Evolutionary conservation across 2,329 filamentous ascomycete species (phyloP).

Genomic region (Hypomyces perniciosus): DNA sequence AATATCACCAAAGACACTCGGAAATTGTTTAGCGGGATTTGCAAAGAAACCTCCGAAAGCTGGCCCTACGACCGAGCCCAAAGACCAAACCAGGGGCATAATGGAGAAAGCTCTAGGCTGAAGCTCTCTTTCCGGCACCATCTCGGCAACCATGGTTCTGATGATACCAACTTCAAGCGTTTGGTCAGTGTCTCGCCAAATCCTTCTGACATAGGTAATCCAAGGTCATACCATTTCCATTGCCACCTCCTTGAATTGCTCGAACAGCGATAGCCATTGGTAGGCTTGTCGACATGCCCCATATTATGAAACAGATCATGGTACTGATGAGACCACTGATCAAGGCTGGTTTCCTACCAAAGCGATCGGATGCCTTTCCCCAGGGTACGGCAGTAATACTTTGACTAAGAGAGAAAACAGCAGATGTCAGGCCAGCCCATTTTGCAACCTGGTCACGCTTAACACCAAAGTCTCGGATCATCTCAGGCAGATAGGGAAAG

Average conservation of each 20-base stretch:
- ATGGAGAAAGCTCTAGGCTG: slow-evolving; percentile 87
- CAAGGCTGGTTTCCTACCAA: slow-evolving; percentile 79
- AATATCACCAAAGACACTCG: slow-evolving; percentile 60
- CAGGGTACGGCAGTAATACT: slow-evolving; percentile 66
- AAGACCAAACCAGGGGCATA: slow-evolving; percentile 85
- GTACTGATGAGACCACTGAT: slow-evolving; percentile 68
- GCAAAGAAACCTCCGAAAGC: slow-evolving; percentile 83
- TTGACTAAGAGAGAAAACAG: slow-evolving; percentile 67
- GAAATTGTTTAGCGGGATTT: slow-evolving; percentile 70
- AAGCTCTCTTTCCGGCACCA: slow-evolving; percentile 79
- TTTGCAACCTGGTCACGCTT: slow-evolving; percentile 65
- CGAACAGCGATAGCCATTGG: slow-evolving; percentile 74
- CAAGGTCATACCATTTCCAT: slow-evolving; percentile 65
- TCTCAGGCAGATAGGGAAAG: slow-evolving; percentile 67
- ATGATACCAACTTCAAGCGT: slow-evolving; percentile 70
- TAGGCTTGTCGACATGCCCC: slow-evolving; percentile 76
- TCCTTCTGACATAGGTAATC: slow-evolving; percentile 15
- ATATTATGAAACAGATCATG: slow-evolving; percentile 74
- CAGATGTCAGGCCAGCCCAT: slow-evolving; percentile 72
- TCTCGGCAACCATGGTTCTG: slow-evolving; percentile 84
- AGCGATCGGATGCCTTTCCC: slow-evolving; percentile 69
- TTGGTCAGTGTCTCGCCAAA: neutral
- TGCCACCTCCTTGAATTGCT: slow-evolving; percentile 73
- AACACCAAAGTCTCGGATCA: slow-evolving; percentile 75
- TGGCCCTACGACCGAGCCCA: slow-evolving; percentile 84